Base-by-base conservation (phyloP, 1,284 basidiomycete genomes). In the Phlebopus sp. region DNA sequence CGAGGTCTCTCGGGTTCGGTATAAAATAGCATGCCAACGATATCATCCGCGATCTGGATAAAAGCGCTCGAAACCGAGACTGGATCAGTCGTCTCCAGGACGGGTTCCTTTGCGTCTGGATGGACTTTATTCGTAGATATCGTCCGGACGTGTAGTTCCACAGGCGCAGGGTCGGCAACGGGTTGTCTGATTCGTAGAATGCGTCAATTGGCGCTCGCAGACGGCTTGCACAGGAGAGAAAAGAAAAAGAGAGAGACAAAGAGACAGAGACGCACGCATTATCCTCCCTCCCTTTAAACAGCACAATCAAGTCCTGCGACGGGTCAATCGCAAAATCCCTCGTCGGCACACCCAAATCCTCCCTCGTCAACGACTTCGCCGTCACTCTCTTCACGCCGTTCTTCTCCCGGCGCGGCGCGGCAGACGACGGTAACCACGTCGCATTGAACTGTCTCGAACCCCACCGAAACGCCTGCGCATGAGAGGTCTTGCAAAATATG, bases 291-390 rank as follows among this genome's bases (percentile, higher is more conserved):
- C 59, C 63, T 50, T 73, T 71, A 8, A 82, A 60, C 5, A 78
- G 53, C 2, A 74, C 71, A 35, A 84, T 66, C 39, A 84, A 55
- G 55, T 84, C 79, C 56, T 82, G 81, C 1, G 76, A 73, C 0
- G 82, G 81, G 53, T 84, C 82, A n/a, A 82, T 76, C 0, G 78
- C 81, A 50, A 84, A 82, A 56, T 84, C 81, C 35, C 76, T 67
- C 34, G 73, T 68, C 10, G 62, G 47, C 5, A 81, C 46, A 1
- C 72, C 74, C 1, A 79, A 35, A 36, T 78, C 70, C 1, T 71
- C 60, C 17, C 64, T 55, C 1, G 67, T 58, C 11, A 70, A 39
- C 21, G 21, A 4, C 21, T 3, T 23, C 21, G 4, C 21, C 21
- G 21, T 23, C 21, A n/a, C n/a, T n/a, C 21, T 23, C 21, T 23